These are phyloP conservation scores for Blepharisma stoltei DNA, from an alignment of 73 alveolate species.

Conservation along the genomic window DNA sequence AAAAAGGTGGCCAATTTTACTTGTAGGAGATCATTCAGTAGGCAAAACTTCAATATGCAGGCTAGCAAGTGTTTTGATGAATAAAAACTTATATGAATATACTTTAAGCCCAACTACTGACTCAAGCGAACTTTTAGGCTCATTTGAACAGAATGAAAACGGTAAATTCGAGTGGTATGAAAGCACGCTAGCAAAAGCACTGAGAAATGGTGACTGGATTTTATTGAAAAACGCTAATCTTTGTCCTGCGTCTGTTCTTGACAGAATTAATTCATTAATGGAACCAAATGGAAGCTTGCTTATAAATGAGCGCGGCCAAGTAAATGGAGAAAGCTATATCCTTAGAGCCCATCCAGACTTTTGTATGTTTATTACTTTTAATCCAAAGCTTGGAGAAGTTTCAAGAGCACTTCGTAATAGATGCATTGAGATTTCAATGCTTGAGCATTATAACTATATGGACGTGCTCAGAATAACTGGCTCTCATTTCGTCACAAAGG, in stretches of 20 bases:
- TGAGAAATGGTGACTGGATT: conserved; percentile 86
- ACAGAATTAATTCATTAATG: conserved; percentile 86
- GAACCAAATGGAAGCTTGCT: conserved; percentile 80
- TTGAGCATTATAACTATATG: conserved; percentile 14
- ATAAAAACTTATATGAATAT: conserved; percentile 46
- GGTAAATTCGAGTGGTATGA: conserved; percentile 86
- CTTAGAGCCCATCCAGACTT: conserved; percentile 78
- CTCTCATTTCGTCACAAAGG: not conserved
- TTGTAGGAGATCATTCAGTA: conserved; percentile 64
- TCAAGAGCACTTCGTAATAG: conserved; percentile 93
- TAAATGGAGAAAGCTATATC: conserved; percentile 61
- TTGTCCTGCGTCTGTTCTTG: conserved; percentile 89
- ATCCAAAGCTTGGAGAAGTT: conserved; percentile 60
- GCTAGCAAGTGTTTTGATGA: conserved; percentile 44
- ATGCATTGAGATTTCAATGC: conserved; percentile 78
- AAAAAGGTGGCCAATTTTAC: conserved; percentile 55
- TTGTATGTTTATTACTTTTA: conserved; percentile 77
- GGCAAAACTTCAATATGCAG: conserved; percentile 71
- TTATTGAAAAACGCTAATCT: conserved; percentile 83
- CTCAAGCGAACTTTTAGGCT: conserved; percentile 89
- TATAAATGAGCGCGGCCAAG: conserved; percentile 62
- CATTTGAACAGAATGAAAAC: conserved; percentile 83
- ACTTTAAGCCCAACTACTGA: conserved; percentile 84
- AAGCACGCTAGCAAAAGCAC: conserved; percentile 76
- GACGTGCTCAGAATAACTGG: not conserved